Percentiles rank a stretch among this genome's conserved stretches.
These are phyloP conservation scores for Clohesyomyces aquaticus DNA, from an alignment of 495 filamentous ascomycete species.

Conservation along the genomic window DNA sequence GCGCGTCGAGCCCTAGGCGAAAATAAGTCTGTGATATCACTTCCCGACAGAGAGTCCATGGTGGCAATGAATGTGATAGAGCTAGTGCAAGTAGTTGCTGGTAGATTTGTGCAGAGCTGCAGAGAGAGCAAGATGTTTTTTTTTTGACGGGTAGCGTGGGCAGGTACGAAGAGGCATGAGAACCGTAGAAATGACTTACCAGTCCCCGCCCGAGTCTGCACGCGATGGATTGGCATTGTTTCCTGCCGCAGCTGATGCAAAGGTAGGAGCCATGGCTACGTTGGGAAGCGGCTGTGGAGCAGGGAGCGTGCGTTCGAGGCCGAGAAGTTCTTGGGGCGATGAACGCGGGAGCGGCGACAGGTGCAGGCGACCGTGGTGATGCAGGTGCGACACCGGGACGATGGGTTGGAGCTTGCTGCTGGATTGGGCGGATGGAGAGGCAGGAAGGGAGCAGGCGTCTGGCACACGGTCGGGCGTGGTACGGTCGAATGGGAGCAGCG, in stretches of 20 bases:
- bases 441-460: background rate
- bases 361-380: slow-evolving; percentile 22
- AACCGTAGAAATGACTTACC: slow-evolving; percentile 37
- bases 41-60: background rate
- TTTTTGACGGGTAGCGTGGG: slow-evolving; percentile 9
- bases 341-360: slow-evolving; percentile 20
- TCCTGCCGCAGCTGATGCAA: slow-evolving; percentile 50
- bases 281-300: slow-evolving; percentile 18
- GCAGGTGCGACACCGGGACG: slow-evolving; percentile 2
- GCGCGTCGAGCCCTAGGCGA: slow-evolving; percentile 66
- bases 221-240: slow-evolving; percentile 44
- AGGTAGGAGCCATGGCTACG: slow-evolving; percentile 47
- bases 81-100: slow-evolving; percentile 17
- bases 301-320: slow-evolving; percentile 18
- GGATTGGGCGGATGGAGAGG: slow-evolving; percentile 9
- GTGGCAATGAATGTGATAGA: slow-evolving; percentile 10
- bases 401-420: background rate
- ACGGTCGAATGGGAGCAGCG: slow-evolving; percentile 20
- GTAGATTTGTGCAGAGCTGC: slow-evolving; percentile 9
- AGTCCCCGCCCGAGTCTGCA: slow-evolving; percentile 43
- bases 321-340: slow-evolving; percentile 21
- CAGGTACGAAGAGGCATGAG: background rate
- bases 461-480: slow-evolving; percentile 18
- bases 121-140: slow-evolving; percentile 7
- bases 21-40: background rate